Evolutionary conservation across 768 basidiomycete species (phyloP).

Genomic region (Termitomyces titanicus): DNA sequence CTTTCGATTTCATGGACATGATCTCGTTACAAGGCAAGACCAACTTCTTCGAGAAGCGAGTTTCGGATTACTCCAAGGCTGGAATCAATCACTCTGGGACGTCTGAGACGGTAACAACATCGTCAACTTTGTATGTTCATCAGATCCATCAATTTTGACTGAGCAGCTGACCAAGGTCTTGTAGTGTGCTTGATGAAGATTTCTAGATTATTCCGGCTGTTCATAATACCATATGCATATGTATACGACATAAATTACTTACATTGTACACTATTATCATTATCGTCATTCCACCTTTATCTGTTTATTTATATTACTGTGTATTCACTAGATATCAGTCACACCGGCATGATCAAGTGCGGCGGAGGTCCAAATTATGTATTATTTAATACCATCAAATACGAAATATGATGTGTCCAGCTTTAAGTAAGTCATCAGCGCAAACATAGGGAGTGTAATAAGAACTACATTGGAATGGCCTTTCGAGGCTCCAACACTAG

Average conservation of each 20-base stretch:
- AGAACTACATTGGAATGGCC: no score
- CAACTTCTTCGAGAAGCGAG: constrained; percentile 96
- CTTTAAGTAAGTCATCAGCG: no score
- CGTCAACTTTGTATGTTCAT: constrained; percentile 12
- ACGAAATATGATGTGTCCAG: no score
- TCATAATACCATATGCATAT: no score
- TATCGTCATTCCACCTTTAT: neutral
- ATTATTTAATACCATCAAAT: no score
- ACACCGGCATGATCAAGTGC: no score
- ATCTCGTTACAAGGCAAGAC: constrained; percentile 96
- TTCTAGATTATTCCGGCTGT: constrained; percentile 7
- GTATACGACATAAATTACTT: neutral
- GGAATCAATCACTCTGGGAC: constrained; percentile 41
- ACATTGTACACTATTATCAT: neutral
- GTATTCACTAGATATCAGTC: neutral
- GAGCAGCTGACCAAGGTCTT: neutral
- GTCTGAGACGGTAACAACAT: constrained; percentile 8
- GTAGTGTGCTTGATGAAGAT: constrained; percentile 19
- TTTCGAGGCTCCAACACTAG: no score
- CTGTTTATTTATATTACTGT: neutral
- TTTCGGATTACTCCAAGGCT: constrained; percentile 80
- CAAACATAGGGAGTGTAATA: no score
- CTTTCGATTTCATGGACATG: constrained; percentile 94
- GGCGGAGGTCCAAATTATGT: no score
- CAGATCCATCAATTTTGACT: neutral